Evolutionary conservation across 108 stramenopile species (phyloP), one percentile per base, ranked within the genome.

Genomic region (Skeletonema menzelii): DNA sequence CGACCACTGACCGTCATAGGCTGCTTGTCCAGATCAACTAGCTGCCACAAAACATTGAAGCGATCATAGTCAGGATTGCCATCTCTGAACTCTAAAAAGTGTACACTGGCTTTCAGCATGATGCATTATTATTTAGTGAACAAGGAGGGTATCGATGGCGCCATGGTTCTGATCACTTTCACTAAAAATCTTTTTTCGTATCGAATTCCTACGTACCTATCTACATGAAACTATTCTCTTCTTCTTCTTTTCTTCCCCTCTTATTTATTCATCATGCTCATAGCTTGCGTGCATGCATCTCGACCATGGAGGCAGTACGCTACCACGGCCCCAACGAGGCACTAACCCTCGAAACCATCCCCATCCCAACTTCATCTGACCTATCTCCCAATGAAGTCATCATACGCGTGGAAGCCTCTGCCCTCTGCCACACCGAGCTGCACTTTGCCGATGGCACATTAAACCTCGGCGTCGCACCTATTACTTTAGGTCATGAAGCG

Each of bases 231-330:
- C 30, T 30, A 30, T 3, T 30, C 2, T 30, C 30, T 30, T 30
- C 30, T 3, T 30, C 30, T 30, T 30, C 30, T 2, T 3, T 30
- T n/a, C n/a, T n/a, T n/a, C n/a, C n/a, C n/a, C 30, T 30, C 30
- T 30, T 30, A 2, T 30, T 30, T 4, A 30, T 30, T 30, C 30
- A 30, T 30, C 30, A 2, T 30, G 2, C 4, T 30, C 30, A 30
- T 30, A 30, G 30, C 30, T 30, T 30, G 30, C 4, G 4, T n/a
- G 30, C 30, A 3, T 30, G 30, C 30, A 30, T 30, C 30, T 30
- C 30, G n/a, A 59, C 27, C 59, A 65, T 65, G 63, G 24, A 65
- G n/a, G 63, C 63, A 15, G 63, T 65, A 19, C 63, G 63, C 49
- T 65, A 65, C 53, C 63, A 65, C 38, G 63, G 63, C 15, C 24